A percentile compares a stretch with the other conserved stretches of the same genome.
These are phyloP conservation scores for Pichia sp. DNA, from an alignment of 1,139 yeast species.

Conservation along the genomic window DNA sequence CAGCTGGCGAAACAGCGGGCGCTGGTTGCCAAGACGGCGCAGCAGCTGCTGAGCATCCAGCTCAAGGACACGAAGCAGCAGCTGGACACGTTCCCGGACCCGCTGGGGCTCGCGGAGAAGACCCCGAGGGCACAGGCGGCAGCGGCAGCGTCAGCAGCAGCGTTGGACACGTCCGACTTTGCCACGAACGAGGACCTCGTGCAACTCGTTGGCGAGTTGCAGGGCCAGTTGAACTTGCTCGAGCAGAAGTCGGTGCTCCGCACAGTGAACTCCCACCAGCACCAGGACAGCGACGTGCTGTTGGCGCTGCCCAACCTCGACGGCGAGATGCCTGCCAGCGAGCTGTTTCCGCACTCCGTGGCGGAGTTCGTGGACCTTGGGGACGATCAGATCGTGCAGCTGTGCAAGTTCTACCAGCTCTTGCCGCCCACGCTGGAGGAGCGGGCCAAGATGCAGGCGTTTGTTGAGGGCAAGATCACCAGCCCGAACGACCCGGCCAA, in stretches of 20 bases:
- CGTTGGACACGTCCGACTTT: slow-evolving; percentile 53
- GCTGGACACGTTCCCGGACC: slow-evolving; percentile 36
- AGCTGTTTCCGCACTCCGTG: slow-evolving; percentile 58
- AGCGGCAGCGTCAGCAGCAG: no score
- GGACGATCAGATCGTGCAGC: slow-evolving; percentile 44
- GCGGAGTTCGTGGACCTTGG: slow-evolving; percentile 48
- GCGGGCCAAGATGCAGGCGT: slow-evolving; percentile 44
- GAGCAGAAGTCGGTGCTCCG: slow-evolving; percentile 67
- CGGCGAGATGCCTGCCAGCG: slow-evolving; percentile 57
- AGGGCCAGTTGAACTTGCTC: slow-evolving; percentile 71
- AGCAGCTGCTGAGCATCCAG: slow-evolving; percentile 68
- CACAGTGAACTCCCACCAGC: slow-evolving; percentile 41
- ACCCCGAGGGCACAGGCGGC: no score
- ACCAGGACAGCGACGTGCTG: slow-evolving; percentile 38
- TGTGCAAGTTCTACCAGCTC: slow-evolving; percentile 69
- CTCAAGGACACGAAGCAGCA: slow-evolving; percentile 44
- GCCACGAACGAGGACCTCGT: slow-evolving; percentile 80
- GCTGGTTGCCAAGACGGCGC: slow-evolving; percentile 63
- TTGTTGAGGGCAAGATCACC: slow-evolving; percentile 43
- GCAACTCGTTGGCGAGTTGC: slow-evolving; percentile 82
- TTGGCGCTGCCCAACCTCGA: slow-evolving; percentile 65
- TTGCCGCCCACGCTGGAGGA: slow-evolving; percentile 50
- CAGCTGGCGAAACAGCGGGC: slow-evolving; percentile 47
- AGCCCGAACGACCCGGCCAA: slow-evolving; percentile 36
- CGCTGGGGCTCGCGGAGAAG: slow-evolving; percentile 17